Evolutionary conservation across 768 basidiomycete species (phyloP).

Genomic region (Russula sp.): DNA sequence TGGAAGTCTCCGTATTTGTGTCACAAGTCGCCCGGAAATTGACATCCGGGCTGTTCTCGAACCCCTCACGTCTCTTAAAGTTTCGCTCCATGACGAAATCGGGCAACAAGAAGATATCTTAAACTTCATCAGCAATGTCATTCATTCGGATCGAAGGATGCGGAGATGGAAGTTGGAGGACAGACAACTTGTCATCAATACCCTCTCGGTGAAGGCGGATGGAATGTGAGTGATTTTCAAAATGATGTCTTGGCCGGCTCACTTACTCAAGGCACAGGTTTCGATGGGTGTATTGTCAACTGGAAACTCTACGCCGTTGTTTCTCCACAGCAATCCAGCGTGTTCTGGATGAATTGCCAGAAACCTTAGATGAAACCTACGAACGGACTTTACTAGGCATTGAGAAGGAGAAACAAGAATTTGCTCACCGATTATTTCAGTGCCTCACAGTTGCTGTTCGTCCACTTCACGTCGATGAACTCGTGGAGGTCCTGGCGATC

Average conservation of each 20-base stretch:
- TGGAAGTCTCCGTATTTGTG: neutral
- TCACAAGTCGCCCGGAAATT: neutral
- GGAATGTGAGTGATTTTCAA: neutral
- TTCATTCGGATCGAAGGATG: neutral
- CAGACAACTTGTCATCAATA: neutral
- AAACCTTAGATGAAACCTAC: slow-evolving; percentile 2
- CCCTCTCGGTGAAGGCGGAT: neutral
- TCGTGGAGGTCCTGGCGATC: slow-evolving; percentile 1
- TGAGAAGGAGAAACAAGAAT: neutral
- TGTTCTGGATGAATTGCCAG: neutral
- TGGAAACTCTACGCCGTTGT: neutral
- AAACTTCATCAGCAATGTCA: neutral
- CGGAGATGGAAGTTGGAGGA: neutral
- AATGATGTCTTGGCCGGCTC: neutral
- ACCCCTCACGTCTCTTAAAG: neutral
- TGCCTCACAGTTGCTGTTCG: slow-evolving; percentile 3
- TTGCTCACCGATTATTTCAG: neutral
- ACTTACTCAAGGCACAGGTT: slow-evolving; percentile 7
- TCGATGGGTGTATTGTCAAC: neutral
- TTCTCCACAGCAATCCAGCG: neutral
- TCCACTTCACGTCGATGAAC: neutral
- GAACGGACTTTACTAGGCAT: neutral
- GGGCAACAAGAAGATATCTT: neutral
- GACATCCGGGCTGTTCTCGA: neutral
- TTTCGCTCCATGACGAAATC: neutral